Evolutionary conservation across 345 rosid genomes (phyloP).

Genomic region (Hibiscus syriacus): DNA sequence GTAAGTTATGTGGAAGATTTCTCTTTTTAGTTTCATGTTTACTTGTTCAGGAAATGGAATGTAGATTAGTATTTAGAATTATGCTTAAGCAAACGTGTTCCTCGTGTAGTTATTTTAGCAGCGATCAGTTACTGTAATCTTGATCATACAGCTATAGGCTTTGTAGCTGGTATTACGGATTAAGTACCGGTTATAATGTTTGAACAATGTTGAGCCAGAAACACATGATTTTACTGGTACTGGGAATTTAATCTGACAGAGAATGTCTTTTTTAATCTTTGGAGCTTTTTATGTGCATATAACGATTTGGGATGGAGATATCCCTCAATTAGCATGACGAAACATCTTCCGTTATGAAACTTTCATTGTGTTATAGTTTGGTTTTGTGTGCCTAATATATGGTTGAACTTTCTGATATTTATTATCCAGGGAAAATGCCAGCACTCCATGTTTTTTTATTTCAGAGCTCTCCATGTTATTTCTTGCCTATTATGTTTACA

Average conservation of each 20-base stretch:
- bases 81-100: background rate
- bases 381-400: background rate
- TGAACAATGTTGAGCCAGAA: background rate
- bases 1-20: background rate
- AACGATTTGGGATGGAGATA: background rate
- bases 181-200: background rate
- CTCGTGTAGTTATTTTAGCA: too few relatives aligned
- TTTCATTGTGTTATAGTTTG: background rate
- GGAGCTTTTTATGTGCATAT: background rate
- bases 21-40: background rate
- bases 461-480: too few relatives aligned
- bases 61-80: background rate
- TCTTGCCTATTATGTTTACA: too few relatives aligned
- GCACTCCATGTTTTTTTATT: too few relatives aligned
- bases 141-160: too few relatives aligned
- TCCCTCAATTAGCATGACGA: background rate
- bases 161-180: too few relatives aligned
- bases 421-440: too few relatives aligned
- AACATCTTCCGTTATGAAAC: background rate
- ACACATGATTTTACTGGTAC: conserved; percentile 1
- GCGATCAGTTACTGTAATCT: background rate
- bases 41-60: background rate
- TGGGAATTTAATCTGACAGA: background rate
- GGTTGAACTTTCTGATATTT: background rate
- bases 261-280: background rate